Percentiles rank a stretch among this genome's conserved stretches.
These are phyloP conservation scores for Solanum clarkiae DNA, from an alignment of 257 asterid genomes.

Conservation along the genomic window DNA sequence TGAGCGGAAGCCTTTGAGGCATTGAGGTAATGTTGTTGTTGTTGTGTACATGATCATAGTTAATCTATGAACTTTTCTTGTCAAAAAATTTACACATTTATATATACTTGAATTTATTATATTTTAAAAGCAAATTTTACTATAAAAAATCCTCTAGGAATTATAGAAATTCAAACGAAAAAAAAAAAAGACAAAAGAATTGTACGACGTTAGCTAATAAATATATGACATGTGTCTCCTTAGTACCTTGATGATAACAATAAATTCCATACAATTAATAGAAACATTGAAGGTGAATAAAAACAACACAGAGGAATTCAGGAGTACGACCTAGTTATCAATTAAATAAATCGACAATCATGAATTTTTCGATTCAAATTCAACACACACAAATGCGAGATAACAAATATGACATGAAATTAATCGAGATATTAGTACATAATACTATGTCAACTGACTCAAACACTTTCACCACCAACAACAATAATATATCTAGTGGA, in stretches of 20 bases:
- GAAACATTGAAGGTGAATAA: background rate
- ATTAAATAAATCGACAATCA: rapidly evolving
- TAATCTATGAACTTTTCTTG: background rate
- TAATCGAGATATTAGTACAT: background rate
- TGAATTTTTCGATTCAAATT: background rate
- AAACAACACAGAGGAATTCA: background rate
- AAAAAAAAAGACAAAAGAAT: background rate
- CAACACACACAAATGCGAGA: rapidly evolving
- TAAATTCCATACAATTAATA: background rate
- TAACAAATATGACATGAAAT: background rate
- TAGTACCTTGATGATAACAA: no score
- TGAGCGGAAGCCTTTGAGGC: no score
- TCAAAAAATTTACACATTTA: background rate
- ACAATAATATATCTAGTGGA: no score
- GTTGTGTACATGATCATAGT: background rate
- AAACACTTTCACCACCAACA: background rate
- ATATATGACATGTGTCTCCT: background rate
- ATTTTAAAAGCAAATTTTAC: background rate
- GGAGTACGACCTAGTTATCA: background rate
- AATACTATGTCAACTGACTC: background rate
- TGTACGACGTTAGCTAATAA: background rate
- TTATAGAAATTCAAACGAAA: background rate
- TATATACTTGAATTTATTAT: background rate
- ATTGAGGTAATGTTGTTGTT: no score
- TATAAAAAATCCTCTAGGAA: background rate